Evolutionary conservation across 208 protist species (phyloP), one percentile per base, ranked within the genome.

Genomic region (Trypanosoma melophagium): DNA sequence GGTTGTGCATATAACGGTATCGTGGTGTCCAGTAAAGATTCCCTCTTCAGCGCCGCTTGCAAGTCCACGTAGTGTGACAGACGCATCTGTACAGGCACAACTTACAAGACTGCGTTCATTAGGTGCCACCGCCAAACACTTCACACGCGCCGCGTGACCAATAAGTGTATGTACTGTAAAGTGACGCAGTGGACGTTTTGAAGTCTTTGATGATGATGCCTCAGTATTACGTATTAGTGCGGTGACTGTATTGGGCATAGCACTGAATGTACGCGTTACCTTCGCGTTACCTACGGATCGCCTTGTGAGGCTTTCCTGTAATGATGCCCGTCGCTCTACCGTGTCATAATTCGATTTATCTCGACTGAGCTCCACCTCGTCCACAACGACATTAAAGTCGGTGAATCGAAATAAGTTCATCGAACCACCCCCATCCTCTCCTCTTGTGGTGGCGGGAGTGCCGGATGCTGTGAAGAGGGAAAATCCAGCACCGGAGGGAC

Each of bases 61-160:
- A 35, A 95, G 28, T 69, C 77, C 90, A 49, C 69, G 80, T 44
- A 94, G 47, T 19, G 75, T 77, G 47, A 95, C 77, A 17, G 83
- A 92, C 52, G 89, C 84, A 54, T 94, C 92, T 65, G 94, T 87
- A 69, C 86, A 87, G 63, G 82, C 88, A 73, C 92, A 96, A 57
- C 83, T 94, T 53, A 80, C 89, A 52, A 82, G 92, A 60, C 91
- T 86, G 25, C 57, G 72, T 76, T 95, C 89, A 13, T 59, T 64
- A 1, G 92, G 86, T 3, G 81, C 50, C 22, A 96, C 50, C 13
- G 89, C 79, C 61, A 95, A 87, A 74, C 92, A 95, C 74, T 92
- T 92, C 21, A 96, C 87, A 13, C 92, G 84, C 0, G 71, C 82
- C 2, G 87, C 71, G 77, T 97, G 92, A 25, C 89, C 92, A 51